Conservation (phyloP, 495 filamentous ascomycete species). For the Penicillium coffeae region DNA sequence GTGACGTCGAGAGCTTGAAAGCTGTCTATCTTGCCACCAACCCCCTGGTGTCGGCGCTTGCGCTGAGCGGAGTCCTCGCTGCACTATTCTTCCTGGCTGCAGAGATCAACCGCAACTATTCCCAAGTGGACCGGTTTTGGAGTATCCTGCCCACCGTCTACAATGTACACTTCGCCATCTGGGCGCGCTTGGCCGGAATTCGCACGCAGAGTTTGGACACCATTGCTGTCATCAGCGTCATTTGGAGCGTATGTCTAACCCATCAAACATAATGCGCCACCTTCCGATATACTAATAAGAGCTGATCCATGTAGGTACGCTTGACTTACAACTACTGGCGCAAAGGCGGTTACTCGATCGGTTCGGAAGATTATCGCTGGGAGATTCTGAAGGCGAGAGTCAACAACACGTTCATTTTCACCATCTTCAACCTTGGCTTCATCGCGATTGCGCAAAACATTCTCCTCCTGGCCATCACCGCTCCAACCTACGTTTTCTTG, state of each 20-base stretch:
- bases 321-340: constrained; percentile 97
- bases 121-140: constrained; percentile 91
- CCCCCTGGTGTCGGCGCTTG: constrained; percentile 73
- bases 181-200: constrained; percentile 70
- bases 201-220: constrained; percentile 72
- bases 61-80: constrained; percentile 63
- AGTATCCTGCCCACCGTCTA: constrained; percentile 82
- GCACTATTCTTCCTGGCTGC: constrained; percentile 66
- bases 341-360: constrained; percentile 83
- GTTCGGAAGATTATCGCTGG: constrained; percentile 95
- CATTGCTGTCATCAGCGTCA: constrained; percentile 60
- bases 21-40: constrained; percentile 83
- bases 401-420: constrained; percentile 58
- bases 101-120: constrained; percentile 89
- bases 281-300: constrained; percentile 5
- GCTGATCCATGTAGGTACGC: constrained; percentile 47
- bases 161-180: constrained; percentile 79
- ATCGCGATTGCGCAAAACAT: constrained; percentile 83
- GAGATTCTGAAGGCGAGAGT: constrained; percentile 48
- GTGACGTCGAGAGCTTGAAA: constrained; percentile 51
- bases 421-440: constrained; percentile 82
- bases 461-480: constrained; percentile 60
- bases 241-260: constrained; percentile 75
- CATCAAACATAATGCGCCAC: background rate
- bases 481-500: constrained; percentile 80